Base-by-base conservation (phyloP, 768 basidiomycete species). In the Pleurotus ostreatus region DNA sequence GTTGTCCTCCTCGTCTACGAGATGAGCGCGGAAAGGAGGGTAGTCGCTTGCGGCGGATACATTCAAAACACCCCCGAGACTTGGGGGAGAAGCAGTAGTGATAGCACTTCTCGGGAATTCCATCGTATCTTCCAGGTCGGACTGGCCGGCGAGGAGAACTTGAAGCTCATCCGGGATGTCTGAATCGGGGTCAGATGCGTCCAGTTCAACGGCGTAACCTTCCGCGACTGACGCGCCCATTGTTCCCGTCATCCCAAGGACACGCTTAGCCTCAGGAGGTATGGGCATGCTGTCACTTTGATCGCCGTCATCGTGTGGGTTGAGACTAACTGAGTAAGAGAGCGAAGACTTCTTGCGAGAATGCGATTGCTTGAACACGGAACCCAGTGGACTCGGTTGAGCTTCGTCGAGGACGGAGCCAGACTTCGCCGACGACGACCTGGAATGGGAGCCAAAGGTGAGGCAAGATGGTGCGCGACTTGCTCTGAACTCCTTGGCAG, bases 141-240 rank as follows among this genome's bases (percentile, higher is more conserved):
- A 66, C 49, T 71, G 66, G 18, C 64, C 64, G 4, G 72, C 74
- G 22, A 92, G 67, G 46, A 92, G 83, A 20, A 75, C 74, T 59
- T 84, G 83, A 55, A 92, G 66, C 67, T 92, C 91, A 41, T 88
- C 81, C 1, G 91, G 89, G n/a, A 92, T 88, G 62, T 93, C 89
- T 1, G 85, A 88, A 65, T 90, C 85, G 0, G 81, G 86, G 62
- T 89, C 85, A 7, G 80, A 80, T 2, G 71, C 74, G 38, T 86
- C 79, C 6, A 78, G 60, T 16, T 76, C 77, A 54, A 74, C 77
- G 1, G 67, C 68, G 49, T 78, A 78, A 23, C 63, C 71, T 20
- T 78, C 78, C 3, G 74, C 74, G 47, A 80, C 73, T 0, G 81
- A 83, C 1, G 80, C 81, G 8, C 88, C 88, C 72, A 90, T 78